Conservation (phyloP, 164 flowering plant genomes). For the Chimonanthus salicifolius region DNA sequence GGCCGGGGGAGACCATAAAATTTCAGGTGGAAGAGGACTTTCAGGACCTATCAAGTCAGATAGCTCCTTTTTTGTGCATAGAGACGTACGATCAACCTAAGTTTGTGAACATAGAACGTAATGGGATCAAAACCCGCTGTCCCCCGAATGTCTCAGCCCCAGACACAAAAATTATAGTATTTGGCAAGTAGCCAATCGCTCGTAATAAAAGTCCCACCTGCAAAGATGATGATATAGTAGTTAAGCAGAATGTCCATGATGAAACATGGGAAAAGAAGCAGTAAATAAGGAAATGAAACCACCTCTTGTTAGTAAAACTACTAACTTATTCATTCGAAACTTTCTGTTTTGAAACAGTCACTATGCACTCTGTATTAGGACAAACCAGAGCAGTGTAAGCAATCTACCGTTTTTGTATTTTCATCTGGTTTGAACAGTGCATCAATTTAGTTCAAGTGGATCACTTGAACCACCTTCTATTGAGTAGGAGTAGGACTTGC, state of each 20-base stretch:
- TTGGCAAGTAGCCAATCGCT: conserved; percentile 88
- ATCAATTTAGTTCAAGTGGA: background rate
- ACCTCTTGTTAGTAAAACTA: background rate
- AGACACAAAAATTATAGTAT: conserved; percentile 72
- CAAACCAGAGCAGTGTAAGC: background rate
- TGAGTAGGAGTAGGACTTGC: too few species aligned
- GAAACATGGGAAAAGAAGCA: background rate
- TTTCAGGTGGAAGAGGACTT: conserved; percentile 43
- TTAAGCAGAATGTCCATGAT: background rate
- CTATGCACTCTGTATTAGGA: background rate
- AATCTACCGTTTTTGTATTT: background rate
- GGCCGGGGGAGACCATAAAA: conserved; percentile 33
- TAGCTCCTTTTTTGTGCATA: conserved; percentile 73
- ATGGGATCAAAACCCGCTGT: conserved; percentile 79
- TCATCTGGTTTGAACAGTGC: background rate
- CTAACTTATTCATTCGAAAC: background rate
- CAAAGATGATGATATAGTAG: conserved; percentile 7
- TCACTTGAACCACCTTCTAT: background rate
- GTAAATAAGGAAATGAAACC: background rate
- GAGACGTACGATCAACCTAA: conserved; percentile 72
- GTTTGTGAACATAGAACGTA: conserved; percentile 84
- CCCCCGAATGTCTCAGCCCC: conserved; percentile 96
- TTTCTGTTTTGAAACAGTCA: too few species aligned
- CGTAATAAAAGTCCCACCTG: conserved; percentile 94
- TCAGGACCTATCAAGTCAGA: conserved; percentile 62